Percentiles rank a stretch among this genome's conserved stretches.
Evolutionary conservation across 2,329 filamentous ascomycete genomes (phyloP).

Genomic region (Aureobasidium pullulans): DNA sequence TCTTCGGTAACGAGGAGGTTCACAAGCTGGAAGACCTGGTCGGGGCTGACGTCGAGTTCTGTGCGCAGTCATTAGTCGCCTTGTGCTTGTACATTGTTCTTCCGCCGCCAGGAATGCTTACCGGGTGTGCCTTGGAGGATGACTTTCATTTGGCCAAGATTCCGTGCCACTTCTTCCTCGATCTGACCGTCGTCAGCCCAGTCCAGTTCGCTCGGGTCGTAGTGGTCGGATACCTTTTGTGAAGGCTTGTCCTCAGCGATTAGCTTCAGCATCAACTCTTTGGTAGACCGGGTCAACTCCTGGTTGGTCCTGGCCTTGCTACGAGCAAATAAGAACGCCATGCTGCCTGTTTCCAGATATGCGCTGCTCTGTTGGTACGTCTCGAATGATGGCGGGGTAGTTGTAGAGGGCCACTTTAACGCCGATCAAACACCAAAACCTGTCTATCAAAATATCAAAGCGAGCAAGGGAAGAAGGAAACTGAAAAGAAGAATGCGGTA

Average conservation of each 20-base stretch:
- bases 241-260: constrained; percentile 48
- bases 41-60: constrained; percentile 82
- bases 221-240: constrained; percentile 43
- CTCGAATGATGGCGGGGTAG: background rate
- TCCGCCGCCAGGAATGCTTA: constrained; percentile 32
- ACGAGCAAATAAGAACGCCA: constrained; percentile 65
- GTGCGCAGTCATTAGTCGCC: constrained; percentile 10
- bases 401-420: background rate
- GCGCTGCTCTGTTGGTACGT: background rate
- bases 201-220: constrained; percentile 10
- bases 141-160: constrained; percentile 84
- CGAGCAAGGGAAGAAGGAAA: background rate
- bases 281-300: constrained; percentile 56
- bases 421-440: background rate
- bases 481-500: background rate
- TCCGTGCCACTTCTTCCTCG: constrained; percentile 77
- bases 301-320: constrained; percentile 54
- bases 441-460: background rate
- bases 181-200: constrained; percentile 44
- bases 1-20: constrained; percentile 82
- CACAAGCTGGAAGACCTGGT: constrained; percentile 81
- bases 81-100: background rate
- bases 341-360: constrained; percentile 28
- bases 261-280: constrained; percentile 55
- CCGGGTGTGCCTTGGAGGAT: constrained; percentile 89